Percentiles rank a stretch among this genome's conserved stretches.
phyloP scores from a whole-genome alignment of 495 filamentous ascomycete genomes.

The Thermothielavioides terrestris region DNA sequence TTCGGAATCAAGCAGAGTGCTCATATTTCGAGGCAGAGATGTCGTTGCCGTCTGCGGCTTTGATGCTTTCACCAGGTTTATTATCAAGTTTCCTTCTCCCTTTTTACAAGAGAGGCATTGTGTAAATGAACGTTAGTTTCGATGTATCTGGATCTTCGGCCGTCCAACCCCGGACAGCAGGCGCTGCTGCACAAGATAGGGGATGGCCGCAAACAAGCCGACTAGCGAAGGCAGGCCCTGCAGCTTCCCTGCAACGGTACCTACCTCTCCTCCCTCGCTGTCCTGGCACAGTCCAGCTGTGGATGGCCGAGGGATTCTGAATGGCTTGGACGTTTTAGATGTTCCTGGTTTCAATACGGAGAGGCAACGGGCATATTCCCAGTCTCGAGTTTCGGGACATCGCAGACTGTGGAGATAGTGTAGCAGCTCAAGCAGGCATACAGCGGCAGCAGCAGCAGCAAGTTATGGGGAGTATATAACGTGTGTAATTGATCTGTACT shows the following conservation, averaged over 20 bases:
- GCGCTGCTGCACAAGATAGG: background rate
- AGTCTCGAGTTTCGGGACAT: background rate
- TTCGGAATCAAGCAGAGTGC: background rate
- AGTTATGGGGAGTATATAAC: too few relatives aligned
- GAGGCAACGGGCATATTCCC: slow-evolving; percentile 1
- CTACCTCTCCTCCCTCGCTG: background rate
- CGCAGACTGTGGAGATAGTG: too few relatives aligned
- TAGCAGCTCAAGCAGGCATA: background rate
- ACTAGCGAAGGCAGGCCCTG: background rate
- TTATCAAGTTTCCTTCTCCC: background rate
- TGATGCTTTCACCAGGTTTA: background rate
- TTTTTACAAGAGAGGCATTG: background rate
- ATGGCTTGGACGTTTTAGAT: background rate
- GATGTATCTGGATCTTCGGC: background rate
- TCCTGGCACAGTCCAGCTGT: background rate
- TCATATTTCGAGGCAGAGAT: background rate
- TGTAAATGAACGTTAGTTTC: too few relatives aligned
- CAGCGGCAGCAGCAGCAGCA: background rate
- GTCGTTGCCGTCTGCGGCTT: background rate
- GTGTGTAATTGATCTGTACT: too few relatives aligned
- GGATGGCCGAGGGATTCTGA: background rate
- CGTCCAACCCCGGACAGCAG: background rate
- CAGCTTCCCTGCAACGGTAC: background rate
- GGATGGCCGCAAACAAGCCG: background rate
- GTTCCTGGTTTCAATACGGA: background rate